Evolutionary conservation across 805 yeast species (phyloP), one percentile per base, ranked within the genome.

Genomic region (Lachancea lanzarotensis): DNA sequence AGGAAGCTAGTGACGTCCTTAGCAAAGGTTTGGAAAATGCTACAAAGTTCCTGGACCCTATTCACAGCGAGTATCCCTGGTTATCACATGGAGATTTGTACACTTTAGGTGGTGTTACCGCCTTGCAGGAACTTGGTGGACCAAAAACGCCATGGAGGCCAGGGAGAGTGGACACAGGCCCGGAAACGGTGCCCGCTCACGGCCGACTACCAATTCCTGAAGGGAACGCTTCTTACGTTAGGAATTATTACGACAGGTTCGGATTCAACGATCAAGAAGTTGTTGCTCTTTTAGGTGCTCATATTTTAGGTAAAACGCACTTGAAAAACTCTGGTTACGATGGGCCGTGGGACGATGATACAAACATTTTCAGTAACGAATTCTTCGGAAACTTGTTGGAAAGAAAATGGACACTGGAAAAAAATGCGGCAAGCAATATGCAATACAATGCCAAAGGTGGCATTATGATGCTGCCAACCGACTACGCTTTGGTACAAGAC

Each of bases 331-430:
- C 88, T 19, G 95, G 95, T 2, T 88, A 72, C 69, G 93, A 84
- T 52, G 95, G 95, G 11, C 89, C 91, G 49, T 87, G 95, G 95
- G 90, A 91, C 32, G 83, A 82, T 45, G 77, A 83, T 34, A 87
- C 93, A 44, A 84, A 83, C 26, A 65, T 71, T 51, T 83, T 88
- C 62, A 72, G 81, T 42, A 88, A 87, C 68, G 86, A 85, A 35
- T 87, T 84, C 63, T 87, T 67, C 67, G 71, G 74, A 45, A 59
- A 72, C 32, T 67, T 85, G 60, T 51, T 79, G 34, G 69, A 76
- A 40, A 82, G 79, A 52, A 66, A 72, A 43, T 71, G 79, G 81
- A 68, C 63, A 43, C 59, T 69, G 69, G 70, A 77, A 60, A 68
- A 79, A 61, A 73, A 87, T 80, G 67, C 68, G 54, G 65, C 65